Percentiles rank a stretch among this genome's conserved stretches.
Evolutionary conservation across 352 stramenopile genomes (phyloP).

Genomic region (Thalassiosira livingstoniorum): DNA sequence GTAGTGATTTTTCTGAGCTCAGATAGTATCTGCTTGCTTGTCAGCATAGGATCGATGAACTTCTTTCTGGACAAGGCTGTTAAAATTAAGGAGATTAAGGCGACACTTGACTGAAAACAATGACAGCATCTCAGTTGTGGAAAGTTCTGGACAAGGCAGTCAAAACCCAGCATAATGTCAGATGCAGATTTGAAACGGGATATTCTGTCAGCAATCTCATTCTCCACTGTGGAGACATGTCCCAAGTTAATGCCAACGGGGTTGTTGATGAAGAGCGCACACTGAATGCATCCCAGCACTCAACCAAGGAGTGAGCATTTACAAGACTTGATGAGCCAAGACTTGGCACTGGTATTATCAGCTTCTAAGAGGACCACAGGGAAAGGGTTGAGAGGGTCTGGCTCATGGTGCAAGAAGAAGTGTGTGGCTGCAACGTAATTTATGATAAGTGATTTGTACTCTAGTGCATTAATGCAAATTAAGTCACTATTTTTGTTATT

Average conservation of each 20-base stretch:
- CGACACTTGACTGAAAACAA: slow-evolving; percentile 26
- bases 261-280: slow-evolving; percentile 45
- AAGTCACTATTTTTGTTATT: background rate
- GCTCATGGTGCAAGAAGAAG: background rate
- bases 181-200: slow-evolving; percentile 24
- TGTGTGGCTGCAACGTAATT: background rate
- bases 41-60: slow-evolving; percentile 9
- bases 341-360: slow-evolving; percentile 36
- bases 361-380: slow-evolving; percentile 5
- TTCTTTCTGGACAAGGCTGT: slow-evolving; percentile 17
- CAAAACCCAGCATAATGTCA: slow-evolving; percentile 16
- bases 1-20: slow-evolving; percentile 5
- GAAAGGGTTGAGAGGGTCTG: background rate
- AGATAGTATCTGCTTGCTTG: slow-evolving; percentile 21
- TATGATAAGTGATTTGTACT: background rate
- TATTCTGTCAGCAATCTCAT: slow-evolving; percentile 44
- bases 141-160: slow-evolving; percentile 12
- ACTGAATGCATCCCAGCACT: slow-evolving; percentile 13
- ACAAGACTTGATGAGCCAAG: slow-evolving; percentile 34
- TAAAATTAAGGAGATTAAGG: slow-evolving; percentile 33
- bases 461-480: background rate
- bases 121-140: slow-evolving; percentile 22
- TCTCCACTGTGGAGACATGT: slow-evolving; percentile 18
- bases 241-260: slow-evolving; percentile 23
- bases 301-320: slow-evolving; percentile 25